Base-by-base conservation (phyloP, 306 rosid species). In the Corylus americana region DNA sequence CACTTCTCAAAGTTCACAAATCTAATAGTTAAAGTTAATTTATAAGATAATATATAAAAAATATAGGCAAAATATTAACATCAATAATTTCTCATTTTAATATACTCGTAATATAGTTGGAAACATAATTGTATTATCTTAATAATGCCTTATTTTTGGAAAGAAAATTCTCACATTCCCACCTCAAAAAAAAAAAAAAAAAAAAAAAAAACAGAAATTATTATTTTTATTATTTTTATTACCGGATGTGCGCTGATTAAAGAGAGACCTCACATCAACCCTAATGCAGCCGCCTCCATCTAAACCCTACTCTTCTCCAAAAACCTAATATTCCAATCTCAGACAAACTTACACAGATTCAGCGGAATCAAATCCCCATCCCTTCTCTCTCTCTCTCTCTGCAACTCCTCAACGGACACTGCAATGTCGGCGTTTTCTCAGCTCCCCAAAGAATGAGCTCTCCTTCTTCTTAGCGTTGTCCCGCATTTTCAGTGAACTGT, bases 241-340 rank as follows among this genome's bases (percentile, higher is more conserved):
- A 67, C 22, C 10, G 11, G 42, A 55, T 9, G 0, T 25, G 73
- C 72, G 85, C 29, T 74, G 73, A 71, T 76, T 70, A 70, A 27
- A 58, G 4, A 5, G 47, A 27, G 72, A 17, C 31, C n/a, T 49
- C 63, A 74, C 79, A 53, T 57, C 22, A 54, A 62, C 77, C 20
- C 71, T 58, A 57, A 72, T 74, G 81, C 76, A 84, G 75, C 75
- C 9, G 45, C 74, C 78, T 80, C 63, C 81, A 83, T 48, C 7
- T 18, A 67, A 86, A 59, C 81, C 80, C 58, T 73, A 49, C 71
- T 51, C 67, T 55, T 64, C 79, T 72, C 71, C 75, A 74, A 84
- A 87, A 89, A 90, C 97, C 97, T 89, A 92, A 91, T 80, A 83
- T 79, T 77, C 86, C 90, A 79, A 81, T 88, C 78, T 76, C 89